phyloP scores from a whole-genome alignment of 208 protist genomes.

The Trypanosoma grayi region DNA sequence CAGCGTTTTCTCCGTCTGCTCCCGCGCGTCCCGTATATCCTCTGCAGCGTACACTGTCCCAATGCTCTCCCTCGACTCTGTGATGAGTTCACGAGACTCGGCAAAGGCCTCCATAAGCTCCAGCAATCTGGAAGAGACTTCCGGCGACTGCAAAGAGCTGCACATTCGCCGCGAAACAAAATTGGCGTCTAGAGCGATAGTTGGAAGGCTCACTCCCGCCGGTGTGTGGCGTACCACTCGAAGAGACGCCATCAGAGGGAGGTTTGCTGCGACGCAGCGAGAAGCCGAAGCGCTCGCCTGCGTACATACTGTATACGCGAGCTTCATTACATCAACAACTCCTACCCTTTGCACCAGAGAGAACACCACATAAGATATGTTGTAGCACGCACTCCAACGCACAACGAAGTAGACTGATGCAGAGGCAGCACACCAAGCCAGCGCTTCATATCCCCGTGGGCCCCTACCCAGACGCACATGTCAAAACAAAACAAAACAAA shows the following conservation, averaged over 20 bases:
- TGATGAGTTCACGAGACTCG: constrained; percentile 65
- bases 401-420: too few relatives aligned
- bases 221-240: not conserved
- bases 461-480: too few relatives aligned
- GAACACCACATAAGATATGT: too few relatives aligned
- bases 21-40: constrained; percentile 64
- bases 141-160: constrained; percentile 3
- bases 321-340: too few relatives aligned
- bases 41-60: constrained; percentile 70
- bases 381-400: too few relatives aligned
- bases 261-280: too few relatives aligned
- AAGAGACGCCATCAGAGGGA: too few relatives aligned
- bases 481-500: not conserved
- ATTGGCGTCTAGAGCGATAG: not conserved
- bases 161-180: not conserved
- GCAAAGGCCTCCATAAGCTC: constrained; percentile 60
- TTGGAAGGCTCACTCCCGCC: not conserved
- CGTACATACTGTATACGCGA: too few relatives aligned
- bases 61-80: constrained; percentile 58
- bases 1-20: constrained; percentile 48
- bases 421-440: too few relatives aligned
- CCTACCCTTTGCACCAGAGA: too few relatives aligned
- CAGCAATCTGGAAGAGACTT: constrained; percentile 29
- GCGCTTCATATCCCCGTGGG: too few relatives aligned
- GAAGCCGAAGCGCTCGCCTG: too few relatives aligned